Base-by-base conservation (phyloP, 768 basidiomycete species). In the Asterophora parasitica region DNA sequence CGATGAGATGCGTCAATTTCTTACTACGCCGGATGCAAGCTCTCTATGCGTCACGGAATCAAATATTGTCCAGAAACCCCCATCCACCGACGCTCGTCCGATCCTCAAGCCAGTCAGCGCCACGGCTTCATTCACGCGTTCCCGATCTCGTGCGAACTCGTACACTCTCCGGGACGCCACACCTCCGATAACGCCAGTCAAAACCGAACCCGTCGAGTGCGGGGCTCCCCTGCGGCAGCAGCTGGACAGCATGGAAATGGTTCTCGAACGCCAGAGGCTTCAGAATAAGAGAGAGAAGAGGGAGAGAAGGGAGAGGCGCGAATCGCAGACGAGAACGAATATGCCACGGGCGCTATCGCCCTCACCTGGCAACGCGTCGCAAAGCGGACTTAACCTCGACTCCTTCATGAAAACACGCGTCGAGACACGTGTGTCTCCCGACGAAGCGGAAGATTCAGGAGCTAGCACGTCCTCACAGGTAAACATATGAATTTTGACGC, bases 1-100 rank as follows among this genome's bases (percentile, higher is more conserved):
- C 58, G 76, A 83, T 68, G 78, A 88, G 63, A 89, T 90, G 87
- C 83, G 86, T 44, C 80, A 81, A 56, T 88, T 87, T 70, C 73
- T 88, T 55, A 82, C 78, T 28, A 66, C 79, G 26, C 75, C 81
- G 59, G 69, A 70, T 58, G 60, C 67, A 44, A 61, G 63, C 47
- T 63, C 75, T 65, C 65, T 74, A 64, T 74, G 75, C 67, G 71
- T 71, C 59, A 52, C 69, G 55, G 66, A 67, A 49, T 63, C 61
- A 53, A 66, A 68, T 56, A 58, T 49, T 42, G 49, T 66, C 58
- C 58, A 61, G 51, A 61, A 61, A 51, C 48, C 68, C 55, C 65
- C 65, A 50, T 68, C 61, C 53, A 59, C 61, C 45, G 72, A 67
- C 56, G 60, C 59, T 44, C 65, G 56, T 54, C 62, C 61, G 47